Evolutionary conservation across 495 filamentous ascomycete species (phyloP).

Genomic region (Xylaria venustula): DNA sequence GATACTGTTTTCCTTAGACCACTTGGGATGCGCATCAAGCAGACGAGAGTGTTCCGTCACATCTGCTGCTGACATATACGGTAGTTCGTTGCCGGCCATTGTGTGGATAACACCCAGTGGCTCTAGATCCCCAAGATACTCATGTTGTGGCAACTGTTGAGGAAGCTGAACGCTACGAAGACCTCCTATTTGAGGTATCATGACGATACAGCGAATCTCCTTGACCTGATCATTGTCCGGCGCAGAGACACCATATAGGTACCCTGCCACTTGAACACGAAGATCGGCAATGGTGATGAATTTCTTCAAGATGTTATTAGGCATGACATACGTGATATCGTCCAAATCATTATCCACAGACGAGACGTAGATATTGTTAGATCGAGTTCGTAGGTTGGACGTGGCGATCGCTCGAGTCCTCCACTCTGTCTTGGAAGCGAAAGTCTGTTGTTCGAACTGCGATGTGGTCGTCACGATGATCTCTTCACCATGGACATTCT

Average conservation of each 20-base stretch:
- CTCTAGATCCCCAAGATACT: slow-evolving; percentile 83
- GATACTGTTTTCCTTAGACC: slow-evolving; percentile 89
- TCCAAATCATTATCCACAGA: slow-evolving; percentile 82
- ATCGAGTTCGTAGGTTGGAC: slow-evolving; percentile 87
- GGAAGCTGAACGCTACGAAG: slow-evolving; percentile 89
- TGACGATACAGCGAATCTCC: slow-evolving; percentile 92
- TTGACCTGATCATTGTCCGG: slow-evolving; percentile 95
- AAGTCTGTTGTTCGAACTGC: slow-evolving; percentile 94
- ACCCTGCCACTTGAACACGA: slow-evolving; percentile 92
- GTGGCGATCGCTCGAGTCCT: slow-evolving; percentile 94
- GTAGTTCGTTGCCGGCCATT: slow-evolving; percentile 87
- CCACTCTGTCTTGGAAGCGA: slow-evolving; percentile 99
- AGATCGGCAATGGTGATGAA: slow-evolving; percentile 99
- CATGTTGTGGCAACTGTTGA: slow-evolving; percentile 89
- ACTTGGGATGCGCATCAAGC: slow-evolving; percentile 76
- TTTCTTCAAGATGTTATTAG: slow-evolving; percentile 96
- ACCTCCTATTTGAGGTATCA: slow-evolving; percentile 95
- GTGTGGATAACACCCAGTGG: slow-evolving; percentile 96
- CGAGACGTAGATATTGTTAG: slow-evolving; percentile 98
- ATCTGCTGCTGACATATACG: slow-evolving; percentile 93
- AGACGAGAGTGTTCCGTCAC: slow-evolving; percentile 89
- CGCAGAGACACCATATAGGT: slow-evolving; percentile 90
- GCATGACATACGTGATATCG: slow-evolving; percentile 94
- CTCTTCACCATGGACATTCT: slow-evolving; percentile 96
- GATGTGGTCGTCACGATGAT: slow-evolving; percentile 98